Evolutionary conservation across 768 basidiomycete species (phyloP), one percentile per base, ranked within the genome.

Genomic region (Boletus barrowsii): DNA sequence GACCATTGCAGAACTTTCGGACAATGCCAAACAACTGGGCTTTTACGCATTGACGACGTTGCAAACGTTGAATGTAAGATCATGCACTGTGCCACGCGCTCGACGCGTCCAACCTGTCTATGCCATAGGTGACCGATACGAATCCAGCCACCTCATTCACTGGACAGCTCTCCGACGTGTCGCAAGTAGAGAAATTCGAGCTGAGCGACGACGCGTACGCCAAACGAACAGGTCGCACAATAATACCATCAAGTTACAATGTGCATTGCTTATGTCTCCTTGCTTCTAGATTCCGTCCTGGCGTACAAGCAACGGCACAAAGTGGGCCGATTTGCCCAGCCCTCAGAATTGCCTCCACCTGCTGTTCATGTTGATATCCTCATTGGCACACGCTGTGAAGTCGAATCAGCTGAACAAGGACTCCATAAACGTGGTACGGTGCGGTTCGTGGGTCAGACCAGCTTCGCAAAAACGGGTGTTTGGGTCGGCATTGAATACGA

Each of bases 401-500:
- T 97, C 13, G 86, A 89, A 60, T 84, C 85, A 0, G 59, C 73
- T 8, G 88, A 88, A 45, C 78, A 82, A 13, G 87, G 81, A 1
- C 72, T 93, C 51, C 81, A 78, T 47, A 91, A 90, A 68, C 82
- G 91, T 5, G 96, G 96, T 0, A 84, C 84, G 0, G 86, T 98
- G 40, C 78, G 86, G n/a, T 98, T 86, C 62, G 85, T 93, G 26
- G 96, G 96, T 0, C 69, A 74, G 36, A 92, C 94, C 0, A 77
- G 79, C 52, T 97, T 98, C 65, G 81, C 78, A 54, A 81, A 76
- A 14, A 66, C 71, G 4, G 83, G 87, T 0, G 70, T 83, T 1
- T 98, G 95, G 95, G 81, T 98, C 1, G 96, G 96, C 0, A 77
- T 98, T 18, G 92, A 96, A 68, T 91, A 94, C 65, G 96, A 98